Evolutionary conservation across 306 rosid species (phyloP).

Genomic region (Bauhinia variegata): DNA sequence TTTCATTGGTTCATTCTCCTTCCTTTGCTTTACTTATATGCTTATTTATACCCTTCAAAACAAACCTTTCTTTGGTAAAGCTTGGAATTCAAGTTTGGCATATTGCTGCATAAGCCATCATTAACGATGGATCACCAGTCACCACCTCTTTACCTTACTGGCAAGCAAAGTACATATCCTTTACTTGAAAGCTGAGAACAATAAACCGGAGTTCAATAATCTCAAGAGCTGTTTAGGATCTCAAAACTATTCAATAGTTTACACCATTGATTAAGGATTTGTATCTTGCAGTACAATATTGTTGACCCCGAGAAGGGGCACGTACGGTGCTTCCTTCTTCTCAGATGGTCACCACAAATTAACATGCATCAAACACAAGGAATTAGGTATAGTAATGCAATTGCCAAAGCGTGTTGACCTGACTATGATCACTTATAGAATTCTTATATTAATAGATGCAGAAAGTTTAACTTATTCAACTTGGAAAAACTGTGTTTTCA

Average conservation of each 20-base stretch:
- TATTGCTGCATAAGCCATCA: conserved; percentile 43
- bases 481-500: conserved; percentile 5
- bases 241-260: conserved; percentile 32
- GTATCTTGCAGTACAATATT: conserved; percentile 16
- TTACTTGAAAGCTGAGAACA: conserved; percentile 50
- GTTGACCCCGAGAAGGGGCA: background rate
- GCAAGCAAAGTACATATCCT: conserved; percentile 65
- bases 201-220: conserved; percentile 50
- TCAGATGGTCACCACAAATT: conserved; percentile 1
- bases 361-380: background rate
- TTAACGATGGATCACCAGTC: conserved; percentile 51
- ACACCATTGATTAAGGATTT: conserved; percentile 15
- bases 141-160: conserved; percentile 57
- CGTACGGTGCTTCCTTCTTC: background rate
- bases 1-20: conserved; percentile 33
- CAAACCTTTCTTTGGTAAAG: conserved; percentile 43
- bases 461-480: conserved; percentile 21
- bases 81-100: conserved; percentile 61
- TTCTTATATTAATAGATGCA: background rate
- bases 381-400: conserved; percentile 26
- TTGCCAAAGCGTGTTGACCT: conserved; percentile 34
- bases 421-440: background rate
- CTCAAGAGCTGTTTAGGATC: conserved; percentile 40
- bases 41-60: conserved; percentile 39
- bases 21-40: conserved; percentile 32